phyloP scores from a whole-genome alignment of 2,329 filamentous ascomycete genomes.

The Alternaria arbusti region DNA sequence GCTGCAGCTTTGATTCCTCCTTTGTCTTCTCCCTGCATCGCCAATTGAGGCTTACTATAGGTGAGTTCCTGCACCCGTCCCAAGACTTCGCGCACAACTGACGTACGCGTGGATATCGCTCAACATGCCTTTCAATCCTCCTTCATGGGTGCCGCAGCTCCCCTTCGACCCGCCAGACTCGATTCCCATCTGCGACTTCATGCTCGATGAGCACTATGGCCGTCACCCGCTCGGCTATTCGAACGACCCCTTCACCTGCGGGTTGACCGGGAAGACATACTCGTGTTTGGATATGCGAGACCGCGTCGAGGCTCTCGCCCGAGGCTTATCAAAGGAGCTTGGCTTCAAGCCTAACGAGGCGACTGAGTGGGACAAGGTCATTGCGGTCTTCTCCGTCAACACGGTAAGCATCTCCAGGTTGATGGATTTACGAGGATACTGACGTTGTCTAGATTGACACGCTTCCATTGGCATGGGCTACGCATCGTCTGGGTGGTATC shows the following conservation, averaged over 20 bases:
- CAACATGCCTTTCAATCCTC: slow-evolving; percentile 63
- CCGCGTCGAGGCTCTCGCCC: slow-evolving; percentile 70
- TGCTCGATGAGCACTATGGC: slow-evolving; percentile 74
- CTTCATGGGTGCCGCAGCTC: slow-evolving; percentile 66
- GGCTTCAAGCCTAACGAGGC: slow-evolving; percentile 73
- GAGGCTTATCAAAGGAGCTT: slow-evolving; percentile 72
- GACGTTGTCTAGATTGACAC: slow-evolving; percentile 69
- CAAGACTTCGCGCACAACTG: not conserved
- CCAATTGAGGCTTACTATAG: slow-evolving; percentile 1
- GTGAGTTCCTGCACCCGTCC: not conserved
- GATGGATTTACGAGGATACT: slow-evolving; percentile 9
- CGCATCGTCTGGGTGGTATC: slow-evolving; percentile 77
- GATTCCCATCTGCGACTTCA: slow-evolving; percentile 77
- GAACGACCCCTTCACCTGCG: slow-evolving; percentile 76
- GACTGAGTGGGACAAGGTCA: slow-evolving; percentile 81
- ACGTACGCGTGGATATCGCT: not conserved
- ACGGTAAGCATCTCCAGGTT: slow-evolving; percentile 61
- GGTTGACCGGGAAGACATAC: slow-evolving; percentile 72
- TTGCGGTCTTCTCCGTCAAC: slow-evolving; percentile 79
- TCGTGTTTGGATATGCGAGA: slow-evolving; percentile 67
- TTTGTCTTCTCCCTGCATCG: not conserved
- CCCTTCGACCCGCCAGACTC: slow-evolving; percentile 74
- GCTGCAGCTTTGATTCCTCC: not conserved
- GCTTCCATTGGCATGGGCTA: slow-evolving; percentile 73
- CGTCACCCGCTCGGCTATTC: slow-evolving; percentile 68